These are phyloP conservation scores for Closterium sp. DNA, from an alignment of 139 green algal species.

Conservation along the genomic window DNA sequence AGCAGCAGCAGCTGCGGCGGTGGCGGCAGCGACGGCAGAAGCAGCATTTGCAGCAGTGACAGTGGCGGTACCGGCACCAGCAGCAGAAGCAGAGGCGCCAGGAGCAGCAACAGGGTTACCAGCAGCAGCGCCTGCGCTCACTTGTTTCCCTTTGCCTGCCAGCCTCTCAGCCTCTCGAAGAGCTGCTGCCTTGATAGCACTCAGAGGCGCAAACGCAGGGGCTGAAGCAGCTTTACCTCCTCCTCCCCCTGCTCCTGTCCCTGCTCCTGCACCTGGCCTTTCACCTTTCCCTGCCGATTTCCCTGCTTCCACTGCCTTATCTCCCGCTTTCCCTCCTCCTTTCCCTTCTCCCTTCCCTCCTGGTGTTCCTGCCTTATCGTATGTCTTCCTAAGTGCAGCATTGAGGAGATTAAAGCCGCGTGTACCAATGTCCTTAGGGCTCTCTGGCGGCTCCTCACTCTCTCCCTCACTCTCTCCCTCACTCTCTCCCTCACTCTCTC, in stretches of 20 bases:
- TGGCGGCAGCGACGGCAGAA: not conserved
- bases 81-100: not conserved
- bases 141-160: not conserved
- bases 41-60: not conserved
- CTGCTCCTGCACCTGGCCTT: too few relatives aligned
- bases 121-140: not conserved
- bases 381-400: not conserved
- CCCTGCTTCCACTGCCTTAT: not conserved
- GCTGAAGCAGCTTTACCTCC: too few relatives aligned
- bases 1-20: not conserved
- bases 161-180: not conserved
- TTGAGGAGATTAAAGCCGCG: not conserved
- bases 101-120: too few relatives aligned
- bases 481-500: too few relatives aligned
- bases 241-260: too few relatives aligned
- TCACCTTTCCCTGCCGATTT: not conserved
- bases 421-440: not conserved
- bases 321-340: not conserved
- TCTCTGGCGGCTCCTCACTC: not conserved
- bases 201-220: not conserved
- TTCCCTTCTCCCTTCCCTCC: not conserved
- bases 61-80: too few relatives aligned
- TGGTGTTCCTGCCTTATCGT: not conserved
- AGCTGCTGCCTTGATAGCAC: not conserved
- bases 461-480: not conserved